Conservation (phyloP, 2,329 filamentous ascomycete genomes). For the Fusarium verrucosum region DNA sequence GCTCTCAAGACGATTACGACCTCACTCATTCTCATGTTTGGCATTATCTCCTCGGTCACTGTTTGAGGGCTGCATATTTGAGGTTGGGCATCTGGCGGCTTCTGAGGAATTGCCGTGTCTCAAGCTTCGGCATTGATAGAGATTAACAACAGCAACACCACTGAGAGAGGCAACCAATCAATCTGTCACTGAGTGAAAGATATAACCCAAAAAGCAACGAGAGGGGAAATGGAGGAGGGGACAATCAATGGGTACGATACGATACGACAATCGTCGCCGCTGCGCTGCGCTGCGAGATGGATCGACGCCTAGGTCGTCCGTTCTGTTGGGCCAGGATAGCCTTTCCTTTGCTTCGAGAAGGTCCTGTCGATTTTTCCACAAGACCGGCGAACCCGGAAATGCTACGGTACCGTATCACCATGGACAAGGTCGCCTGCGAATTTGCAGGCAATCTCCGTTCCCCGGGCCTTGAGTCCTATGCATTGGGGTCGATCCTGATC, state of each 20-base stretch:
- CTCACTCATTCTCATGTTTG: not conserved
- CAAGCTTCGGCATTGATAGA: conserved; percentile 21
- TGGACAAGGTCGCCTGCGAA: conserved; percentile 7
- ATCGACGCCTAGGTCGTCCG: conserved; percentile 43
- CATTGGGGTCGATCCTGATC: conserved; percentile 38
- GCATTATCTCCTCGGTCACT: conserved; percentile 1
- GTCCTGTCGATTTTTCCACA: conserved; percentile 23
- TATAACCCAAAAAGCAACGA: conserved; percentile 33
- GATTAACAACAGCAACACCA: no score
- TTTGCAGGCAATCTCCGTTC: conserved; percentile 36
- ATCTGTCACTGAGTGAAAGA: conserved; percentile 18
- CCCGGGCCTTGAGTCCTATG: conserved; percentile 36
- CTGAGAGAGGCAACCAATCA: conserved; percentile 36
- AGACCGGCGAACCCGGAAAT: conserved; percentile 36
- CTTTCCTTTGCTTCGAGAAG: conserved; percentile 43
- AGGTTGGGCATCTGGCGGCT: conserved; percentile 18
- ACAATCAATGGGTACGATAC: not conserved
- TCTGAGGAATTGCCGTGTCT: conserved; percentile 34
- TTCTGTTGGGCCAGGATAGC: conserved; percentile 38
- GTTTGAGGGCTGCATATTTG: conserved; percentile 22
- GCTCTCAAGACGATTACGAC: conserved; percentile 5
- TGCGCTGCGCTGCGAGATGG: conserved; percentile 28
- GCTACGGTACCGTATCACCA: conserved; percentile 28
- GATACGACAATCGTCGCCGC: conserved; percentile 17
- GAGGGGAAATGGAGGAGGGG: conserved; percentile 21